Evolutionary conservation across 805 yeast species (phyloP).

Genomic region (Candida boidinii): DNA sequence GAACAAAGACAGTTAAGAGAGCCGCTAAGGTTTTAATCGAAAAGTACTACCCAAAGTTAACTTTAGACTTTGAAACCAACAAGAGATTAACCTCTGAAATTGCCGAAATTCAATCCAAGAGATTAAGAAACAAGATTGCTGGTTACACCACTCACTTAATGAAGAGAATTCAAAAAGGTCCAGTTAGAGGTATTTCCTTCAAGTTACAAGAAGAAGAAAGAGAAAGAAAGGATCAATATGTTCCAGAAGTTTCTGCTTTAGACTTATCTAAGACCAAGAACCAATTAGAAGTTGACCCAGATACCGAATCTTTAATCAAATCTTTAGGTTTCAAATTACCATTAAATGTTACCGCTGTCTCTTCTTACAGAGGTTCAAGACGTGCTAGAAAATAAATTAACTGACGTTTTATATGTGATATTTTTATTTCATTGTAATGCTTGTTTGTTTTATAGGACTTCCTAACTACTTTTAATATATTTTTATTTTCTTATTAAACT

Average conservation of each 20-base stretch:
- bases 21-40: conserved; percentile 99
- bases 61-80: conserved; percentile 99
- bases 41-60: conserved; percentile 99
- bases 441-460: conserved; percentile 6
- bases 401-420: conserved; percentile 5
- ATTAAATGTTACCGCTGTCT: conserved; percentile 75
- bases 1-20: conserved; percentile 99
- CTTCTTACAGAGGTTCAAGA: conserved; percentile 88
- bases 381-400: conserved; percentile 67
- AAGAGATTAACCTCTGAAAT: conserved; percentile 98
- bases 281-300: conserved; percentile 94
- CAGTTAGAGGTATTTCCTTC: conserved; percentile 99
- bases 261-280: conserved; percentile 95
- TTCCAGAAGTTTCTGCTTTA: conserved; percentile 99
- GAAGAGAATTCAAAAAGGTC: conserved; percentile 99
- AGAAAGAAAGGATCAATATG: conserved; percentile 99
- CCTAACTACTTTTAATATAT: too few species aligned
- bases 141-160: conserved; percentile 99
- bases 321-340: conserved; percentile 88
- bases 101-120: conserved; percentile 98
- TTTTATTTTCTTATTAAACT: too few species aligned
- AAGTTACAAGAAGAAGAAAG: conserved; percentile 99
- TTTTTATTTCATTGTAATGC: conserved; percentile 2
- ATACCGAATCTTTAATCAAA: conserved; percentile 92
- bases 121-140: conserved; percentile 99